These are phyloP conservation scores for Andrographis paniculata DNA, from an alignment of 305 asterid species.

Conservation along the genomic window DNA sequence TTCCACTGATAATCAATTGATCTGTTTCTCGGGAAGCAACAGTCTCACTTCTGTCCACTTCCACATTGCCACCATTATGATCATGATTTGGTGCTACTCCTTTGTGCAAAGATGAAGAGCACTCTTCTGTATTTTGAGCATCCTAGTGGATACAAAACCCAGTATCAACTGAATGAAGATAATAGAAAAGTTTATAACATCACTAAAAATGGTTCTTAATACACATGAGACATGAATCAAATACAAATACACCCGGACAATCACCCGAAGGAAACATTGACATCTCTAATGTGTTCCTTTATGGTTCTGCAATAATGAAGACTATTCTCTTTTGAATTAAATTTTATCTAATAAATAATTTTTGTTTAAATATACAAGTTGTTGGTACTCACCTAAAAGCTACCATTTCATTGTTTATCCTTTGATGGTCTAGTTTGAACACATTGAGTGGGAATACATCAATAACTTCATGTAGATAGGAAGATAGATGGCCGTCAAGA, in stretches of 20 bases:
- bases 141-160: constrained; percentile 34
- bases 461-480: no score
- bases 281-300: background rate
- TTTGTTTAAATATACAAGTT: no score
- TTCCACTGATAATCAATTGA: constrained; percentile 28
- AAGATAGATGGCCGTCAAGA: no score
- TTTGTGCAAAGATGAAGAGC: constrained; percentile 27
- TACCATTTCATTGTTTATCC: no score
- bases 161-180: constrained; percentile 12
- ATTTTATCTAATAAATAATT: no score
- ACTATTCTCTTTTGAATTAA: no score
- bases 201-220: constrained; percentile 7
- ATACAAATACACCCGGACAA: constrained; percentile 13
- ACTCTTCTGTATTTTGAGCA: constrained; percentile 33
- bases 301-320: constrained; percentile 4
- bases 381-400: no score
- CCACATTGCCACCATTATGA: constrained; percentile 27
- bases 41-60: constrained; percentile 29
- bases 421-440: constrained; percentile 23
- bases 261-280: constrained; percentile 3
- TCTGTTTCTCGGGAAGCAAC: constrained; percentile 29
- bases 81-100: constrained; percentile 30
- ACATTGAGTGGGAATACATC: constrained; percentile 22
- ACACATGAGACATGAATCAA: constrained; percentile 15
- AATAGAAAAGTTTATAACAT: constrained; percentile 2